Base-by-base conservation (phyloP, 2,329 filamentous ascomycete species). In the Pestalotiopsis sp. region DNA sequence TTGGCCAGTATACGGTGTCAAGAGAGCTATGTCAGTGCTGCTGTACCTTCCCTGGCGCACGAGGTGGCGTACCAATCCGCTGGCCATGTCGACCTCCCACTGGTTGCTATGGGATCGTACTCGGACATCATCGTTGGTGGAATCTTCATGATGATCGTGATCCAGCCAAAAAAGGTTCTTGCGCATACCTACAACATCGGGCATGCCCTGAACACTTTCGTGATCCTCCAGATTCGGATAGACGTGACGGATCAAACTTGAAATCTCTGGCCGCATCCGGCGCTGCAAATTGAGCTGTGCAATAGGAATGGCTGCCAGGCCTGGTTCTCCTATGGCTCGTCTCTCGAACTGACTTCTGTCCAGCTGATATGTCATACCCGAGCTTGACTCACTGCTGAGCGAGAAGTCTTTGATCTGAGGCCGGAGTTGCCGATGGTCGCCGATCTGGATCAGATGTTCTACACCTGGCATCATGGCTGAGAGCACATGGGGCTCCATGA, bases 1-100 rank as follows among this genome's bases (percentile, higher is more conserved):
- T 70, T 92, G 89, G 0, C 88, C 88, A 0, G 84, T 77, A 69
- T 92, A 92, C 0, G 89, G 90, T 0, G 92, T 94, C 5, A 95
- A 75, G 0, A 95, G 87, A 0, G 91, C 91, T 68, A 95, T 92
- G 2, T 94, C 89, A 0, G 82, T 82, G 0, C 80, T 77, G 0
- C 76, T 77, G 75, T 94, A 93, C 0, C 73, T 75, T 0, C 91
- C 91, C 74, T 94, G 92, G 0, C 85, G 83, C 4, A 91, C 81
- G 0, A 95, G 78, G 73, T 95, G 91, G 0, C 83, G 84, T 0
- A 93, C 88, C 0, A 94, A 77, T 0, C 87, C 85, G 6, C 83
- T 80, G 0, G 86, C 85, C 88, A 95, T 91, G 0, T 88, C 81
- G 0, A 91, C 82, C 74, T 95, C 92, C 75, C 82, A 91, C 0